Evolutionary conservation across 805 yeast species (phyloP), one percentile per base, ranked within the genome.

Genomic region (Scheffersomyces ergatensis): DNA sequence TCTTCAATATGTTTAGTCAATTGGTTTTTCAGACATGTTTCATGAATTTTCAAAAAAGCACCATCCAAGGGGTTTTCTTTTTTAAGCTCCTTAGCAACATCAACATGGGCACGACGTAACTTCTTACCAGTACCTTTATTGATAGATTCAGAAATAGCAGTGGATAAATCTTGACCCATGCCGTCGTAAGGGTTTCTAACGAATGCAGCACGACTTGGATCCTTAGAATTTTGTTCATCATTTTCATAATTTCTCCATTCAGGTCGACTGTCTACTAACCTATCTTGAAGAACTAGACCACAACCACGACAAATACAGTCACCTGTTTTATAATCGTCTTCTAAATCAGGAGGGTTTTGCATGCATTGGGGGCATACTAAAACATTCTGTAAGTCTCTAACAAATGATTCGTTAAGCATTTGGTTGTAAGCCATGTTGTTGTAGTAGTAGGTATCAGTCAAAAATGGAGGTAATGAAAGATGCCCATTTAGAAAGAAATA

Each of bases 161-260:
- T 93, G 13, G 95, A 87, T 40, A 92, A 79, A 62, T 89, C 95
- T 52, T 85, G 90, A 16, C 93, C 85, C n/a, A n/a, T n/a, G 9
- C 9, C 24, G 55, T 89, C 97, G 50, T 89, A 69, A 8, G 97
- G 96, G 58, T 89, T 90, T n/a, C 89, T 82, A 5, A 97, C 97
- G 59, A 89, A 97, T 63, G 98, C 99, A 47, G 93, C 99, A 85
- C 99, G 97, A 50, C 92, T 83, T 3, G 99, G 99, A 61, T 92
- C 99, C 62, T 89, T 97, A 54, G 95, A 95, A 51, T 90, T 92
- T 61, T 90, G 97, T 62, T 93, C 98, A 62, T 92, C 99, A 58
- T 92, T 92, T 44, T 92, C 83, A 62, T 93, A 92, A 2, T 98
- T 93, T 70, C 98, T 85, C 98, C 99, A 93, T 71, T 92, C 98